A percentile compares a stretch with the other conserved stretches of the same genome.
phyloP scores from a whole-genome alignment of 2,329 filamentous ascomycete species.

The Xylariaceae sp. region DNA sequence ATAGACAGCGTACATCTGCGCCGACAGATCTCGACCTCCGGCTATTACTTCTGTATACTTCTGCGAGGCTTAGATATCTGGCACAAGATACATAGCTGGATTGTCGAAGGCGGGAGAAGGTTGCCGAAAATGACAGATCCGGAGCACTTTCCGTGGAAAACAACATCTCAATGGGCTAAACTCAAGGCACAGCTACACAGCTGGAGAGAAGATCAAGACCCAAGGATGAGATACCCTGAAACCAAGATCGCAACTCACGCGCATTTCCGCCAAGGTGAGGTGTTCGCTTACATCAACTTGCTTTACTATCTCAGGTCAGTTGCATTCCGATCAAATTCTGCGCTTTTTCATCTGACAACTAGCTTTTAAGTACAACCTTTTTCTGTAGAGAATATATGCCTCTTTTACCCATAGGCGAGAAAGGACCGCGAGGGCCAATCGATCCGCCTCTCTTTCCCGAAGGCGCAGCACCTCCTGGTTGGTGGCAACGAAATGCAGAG shows the following conservation, averaged over 20 bases:
- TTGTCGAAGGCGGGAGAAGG: conserved; percentile 16
- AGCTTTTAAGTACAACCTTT: conserved; percentile 7
- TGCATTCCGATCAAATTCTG: background rate
- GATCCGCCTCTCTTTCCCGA: conserved; percentile 14
- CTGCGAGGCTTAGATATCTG: conserved; percentile 17
- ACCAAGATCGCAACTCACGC: conserved; percentile 15
- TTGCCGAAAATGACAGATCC: conserved; percentile 14
- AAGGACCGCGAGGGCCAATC: conserved; percentile 14
- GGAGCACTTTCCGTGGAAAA: conserved; percentile 17
- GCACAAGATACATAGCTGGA: conserved; percentile 19
- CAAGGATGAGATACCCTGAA: conserved; percentile 14
- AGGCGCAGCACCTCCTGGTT: conserved; percentile 8
- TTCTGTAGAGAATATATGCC: conserved; percentile 14
- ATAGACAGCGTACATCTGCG: conserved; percentile 1
- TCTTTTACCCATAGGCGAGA: conserved; percentile 12
- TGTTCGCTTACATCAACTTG: conserved; percentile 19
- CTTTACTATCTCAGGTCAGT: conserved; percentile 18
- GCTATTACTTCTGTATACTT: conserved; percentile 15
- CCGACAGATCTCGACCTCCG: conserved; percentile 8
- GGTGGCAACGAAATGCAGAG: conserved; percentile 16
- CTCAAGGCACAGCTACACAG: conserved; percentile 8
- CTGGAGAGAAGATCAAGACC: conserved; percentile 17
- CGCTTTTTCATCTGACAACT: background rate
- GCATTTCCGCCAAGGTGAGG: conserved; percentile 16
- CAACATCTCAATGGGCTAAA: conserved; percentile 14